phyloP scores from a whole-genome alignment of 192 early-diverging fungal species.

The Chytriomyces sp. region DNA sequence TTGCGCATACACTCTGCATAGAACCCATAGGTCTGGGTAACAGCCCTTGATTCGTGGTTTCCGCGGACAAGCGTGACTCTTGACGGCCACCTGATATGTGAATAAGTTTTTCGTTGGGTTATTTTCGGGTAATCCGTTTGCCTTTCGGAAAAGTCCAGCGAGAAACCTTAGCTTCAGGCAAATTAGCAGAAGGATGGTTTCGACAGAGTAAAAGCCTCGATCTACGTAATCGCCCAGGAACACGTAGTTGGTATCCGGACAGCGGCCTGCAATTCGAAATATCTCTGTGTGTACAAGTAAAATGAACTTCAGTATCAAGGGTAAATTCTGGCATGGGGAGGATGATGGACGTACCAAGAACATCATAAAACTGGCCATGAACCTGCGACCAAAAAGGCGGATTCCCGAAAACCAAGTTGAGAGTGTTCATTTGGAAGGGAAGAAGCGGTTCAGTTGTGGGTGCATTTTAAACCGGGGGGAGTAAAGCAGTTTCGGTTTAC shows the following conservation, averaged over 20 bases:
- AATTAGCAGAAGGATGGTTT: constrained; percentile 88
- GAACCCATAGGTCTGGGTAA: constrained; percentile 86
- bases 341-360: constrained; percentile 86
- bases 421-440: background rate
- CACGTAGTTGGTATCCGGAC: constrained; percentile 83
- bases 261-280: constrained; percentile 26
- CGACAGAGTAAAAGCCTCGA: constrained; percentile 83
- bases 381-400: background rate
- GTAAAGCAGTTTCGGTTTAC: constrained; percentile 46
- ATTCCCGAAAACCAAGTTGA: background rate
- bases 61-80: constrained; percentile 88
- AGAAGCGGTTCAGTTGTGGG: background rate
- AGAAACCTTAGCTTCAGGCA: constrained; percentile 67
- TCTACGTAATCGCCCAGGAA: constrained; percentile 92
- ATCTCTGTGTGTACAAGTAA: constrained; percentile 38
- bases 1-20: constrained; percentile 90
- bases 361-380: constrained; percentile 81
- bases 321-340: no score
- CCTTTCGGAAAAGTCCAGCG: no score
- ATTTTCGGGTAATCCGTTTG: no score
- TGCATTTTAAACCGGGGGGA: background rate
- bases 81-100: constrained; percentile 77
- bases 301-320: no score
- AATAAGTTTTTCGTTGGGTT: no score
- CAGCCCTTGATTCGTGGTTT: constrained; percentile 92